Evolutionary conservation across 2,329 filamentous ascomycete species (phyloP).

Genomic region (Curvularia verruculosa): DNA sequence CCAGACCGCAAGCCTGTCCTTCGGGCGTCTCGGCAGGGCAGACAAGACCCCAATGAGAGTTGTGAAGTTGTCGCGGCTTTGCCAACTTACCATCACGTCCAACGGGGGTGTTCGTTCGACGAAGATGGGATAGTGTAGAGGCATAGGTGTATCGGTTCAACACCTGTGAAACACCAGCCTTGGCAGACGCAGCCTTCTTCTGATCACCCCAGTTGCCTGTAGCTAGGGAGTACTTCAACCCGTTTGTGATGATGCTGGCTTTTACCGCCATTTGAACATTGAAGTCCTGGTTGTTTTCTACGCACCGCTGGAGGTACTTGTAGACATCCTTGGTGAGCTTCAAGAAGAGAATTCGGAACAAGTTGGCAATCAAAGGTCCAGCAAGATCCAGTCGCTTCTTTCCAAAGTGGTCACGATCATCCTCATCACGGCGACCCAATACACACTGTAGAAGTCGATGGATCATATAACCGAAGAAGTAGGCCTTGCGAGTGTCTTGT

Average conservation of each 20-base stretch:
- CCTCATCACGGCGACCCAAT: conserved; percentile 88
- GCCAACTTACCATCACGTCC: conserved; percentile 98
- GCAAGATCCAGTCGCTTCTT: conserved; percentile 98
- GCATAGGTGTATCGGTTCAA: conserved; percentile 97
- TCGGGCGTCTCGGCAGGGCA: conserved; percentile 98
- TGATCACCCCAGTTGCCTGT: conserved; percentile 99
- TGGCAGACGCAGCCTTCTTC: conserved; percentile 95
- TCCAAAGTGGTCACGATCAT: conserved; percentile 98
- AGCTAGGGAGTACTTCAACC: conserved; percentile 93
- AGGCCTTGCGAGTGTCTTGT: conserved; percentile 93
- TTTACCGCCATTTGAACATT: conserved; percentile 91
- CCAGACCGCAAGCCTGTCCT: conserved; percentile 95
- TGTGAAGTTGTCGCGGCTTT: conserved; percentile 96
- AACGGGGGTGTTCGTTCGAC: conserved; percentile 96
- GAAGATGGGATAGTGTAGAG: conserved; percentile 93
- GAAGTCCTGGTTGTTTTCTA: conserved; percentile 88
- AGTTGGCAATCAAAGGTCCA: conserved; percentile 90
- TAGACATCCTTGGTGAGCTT: conserved; percentile 91
- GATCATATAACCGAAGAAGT: conserved; percentile 99
- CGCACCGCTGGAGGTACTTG: conserved; percentile 88
- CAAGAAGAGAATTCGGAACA: conserved; percentile 91
- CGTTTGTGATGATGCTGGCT: conserved; percentile 87
- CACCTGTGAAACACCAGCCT: conserved; percentile 97
- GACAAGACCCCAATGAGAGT: conserved; percentile 97
- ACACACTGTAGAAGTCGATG: conserved; percentile 93